Conservation (phyloP, 306 rosid genomes). For the Cicer pinnatifidum region DNA sequence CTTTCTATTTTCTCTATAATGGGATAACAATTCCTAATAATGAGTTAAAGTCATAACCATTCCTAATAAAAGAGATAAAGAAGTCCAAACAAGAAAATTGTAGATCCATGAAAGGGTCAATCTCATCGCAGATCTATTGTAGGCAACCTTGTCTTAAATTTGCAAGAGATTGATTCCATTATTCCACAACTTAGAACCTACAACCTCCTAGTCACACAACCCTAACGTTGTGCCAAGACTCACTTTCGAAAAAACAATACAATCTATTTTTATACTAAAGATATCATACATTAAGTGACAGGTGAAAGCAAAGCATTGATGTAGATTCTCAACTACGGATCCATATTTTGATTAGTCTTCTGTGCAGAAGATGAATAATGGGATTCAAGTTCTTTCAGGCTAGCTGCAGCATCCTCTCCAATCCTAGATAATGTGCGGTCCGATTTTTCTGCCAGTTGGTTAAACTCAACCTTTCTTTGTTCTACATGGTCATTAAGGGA, state of each 20-base stretch:
- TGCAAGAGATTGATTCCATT: background rate
- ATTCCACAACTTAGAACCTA: background rate
- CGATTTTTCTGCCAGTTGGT: conserved; percentile 69
- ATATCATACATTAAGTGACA: conserved; percentile 22
- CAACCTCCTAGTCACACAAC: background rate
- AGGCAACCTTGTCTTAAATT: background rate
- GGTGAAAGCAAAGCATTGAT: conserved; percentile 10
- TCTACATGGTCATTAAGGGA: conserved; percentile 91
- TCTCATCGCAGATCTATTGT: background rate
- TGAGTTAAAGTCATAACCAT: conserved; percentile 4
- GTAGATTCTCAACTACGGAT: conserved; percentile 46
- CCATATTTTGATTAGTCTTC: conserved; percentile 47
- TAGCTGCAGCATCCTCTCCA: conserved; percentile 88
- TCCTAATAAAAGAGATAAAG: no score
- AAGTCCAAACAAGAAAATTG: conserved; percentile 11
- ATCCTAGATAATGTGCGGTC: conserved; percentile 66
- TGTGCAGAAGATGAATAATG: conserved; percentile 71
- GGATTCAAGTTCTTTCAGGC: conserved; percentile 83
- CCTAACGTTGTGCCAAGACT: background rate
- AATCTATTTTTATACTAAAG: conserved; percentile 9
- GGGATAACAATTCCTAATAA: conserved; percentile 23
- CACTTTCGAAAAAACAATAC: background rate
- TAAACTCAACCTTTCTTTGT: conserved; percentile 74
- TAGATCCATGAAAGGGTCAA: background rate
- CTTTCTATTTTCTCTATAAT: background rate